These are phyloP conservation scores for Clonostachys rosea DNA, from an alignment of 2,329 filamentous ascomycete species.

Conservation along the genomic window DNA sequence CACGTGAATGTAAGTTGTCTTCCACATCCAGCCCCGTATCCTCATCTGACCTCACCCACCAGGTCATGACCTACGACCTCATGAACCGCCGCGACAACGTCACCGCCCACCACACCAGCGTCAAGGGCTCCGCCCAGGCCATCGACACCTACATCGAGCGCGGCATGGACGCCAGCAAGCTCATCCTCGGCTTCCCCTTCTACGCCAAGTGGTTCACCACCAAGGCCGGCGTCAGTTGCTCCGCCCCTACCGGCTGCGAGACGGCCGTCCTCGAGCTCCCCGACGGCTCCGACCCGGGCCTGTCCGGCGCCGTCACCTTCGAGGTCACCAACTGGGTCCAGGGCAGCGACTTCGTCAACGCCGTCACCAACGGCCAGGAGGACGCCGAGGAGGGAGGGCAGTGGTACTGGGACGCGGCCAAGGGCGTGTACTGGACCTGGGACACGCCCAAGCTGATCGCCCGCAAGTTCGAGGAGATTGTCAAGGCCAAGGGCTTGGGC, in stretches of 20 bases:
- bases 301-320: slow-evolving; percentile 32
- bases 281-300: slow-evolving; percentile 53
- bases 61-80: slow-evolving; percentile 67
- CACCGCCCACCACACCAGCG: slow-evolving; percentile 61
- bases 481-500: slow-evolving; percentile 33
- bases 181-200: slow-evolving; percentile 65
- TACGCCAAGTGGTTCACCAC: slow-evolving; percentile 66
- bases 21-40: not conserved
- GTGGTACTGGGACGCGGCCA: slow-evolving; percentile 45
- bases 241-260: slow-evolving; percentile 49
- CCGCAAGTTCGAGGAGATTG: slow-evolving; percentile 39
- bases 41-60: not conserved
- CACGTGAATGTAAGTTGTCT: slow-evolving; percentile 48
- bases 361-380: slow-evolving; percentile 30
- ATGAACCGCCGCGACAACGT: slow-evolving; percentile 67
- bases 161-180: slow-evolving; percentile 48
- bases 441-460: slow-evolving; percentile 43
- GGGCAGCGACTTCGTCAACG: slow-evolving; percentile 29
- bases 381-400: slow-evolving; percentile 45
- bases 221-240: slow-evolving; percentile 37
- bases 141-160: slow-evolving; percentile 55
- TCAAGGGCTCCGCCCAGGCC: slow-evolving; percentile 46
- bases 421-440: slow-evolving; percentile 49
- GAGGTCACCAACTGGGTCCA: slow-evolving; percentile 21
- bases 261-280: slow-evolving; percentile 55